These are phyloP conservation scores for Fusarium mundagurra DNA, from an alignment of 2,329 filamentous ascomycete genomes.

Conservation along the genomic window DNA sequence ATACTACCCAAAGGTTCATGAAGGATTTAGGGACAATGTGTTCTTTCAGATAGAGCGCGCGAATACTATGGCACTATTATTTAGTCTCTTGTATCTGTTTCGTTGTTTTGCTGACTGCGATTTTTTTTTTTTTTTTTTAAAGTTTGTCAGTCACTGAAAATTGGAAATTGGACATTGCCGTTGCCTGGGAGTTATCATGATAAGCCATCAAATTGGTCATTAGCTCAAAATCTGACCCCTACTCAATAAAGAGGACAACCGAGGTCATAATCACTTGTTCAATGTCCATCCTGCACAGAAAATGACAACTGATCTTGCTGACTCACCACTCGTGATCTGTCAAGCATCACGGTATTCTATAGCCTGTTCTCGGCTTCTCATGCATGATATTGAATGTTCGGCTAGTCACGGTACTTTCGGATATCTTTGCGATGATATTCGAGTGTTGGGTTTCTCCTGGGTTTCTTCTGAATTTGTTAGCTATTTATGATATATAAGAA, in stretches of 20 bases:
- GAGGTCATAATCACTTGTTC: background rate
- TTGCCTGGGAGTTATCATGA: constrained; percentile 4
- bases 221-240: background rate
- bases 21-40: background rate
- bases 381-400: constrained; percentile 5
- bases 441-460: background rate
- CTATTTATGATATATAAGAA: background rate
- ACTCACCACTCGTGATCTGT: background rate
- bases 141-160: background rate
- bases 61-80: background rate
- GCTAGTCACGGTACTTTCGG: constrained; percentile 39
- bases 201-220: background rate
- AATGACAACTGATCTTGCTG: background rate
- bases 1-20: background rate
- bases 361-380: constrained; percentile 29
- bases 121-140: no score
- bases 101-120: background rate
- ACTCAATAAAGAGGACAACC: background rate
- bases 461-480: background rate
- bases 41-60: background rate
- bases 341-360: background rate
- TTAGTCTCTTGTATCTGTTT: background rate
- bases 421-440: background rate
- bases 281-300: background rate
- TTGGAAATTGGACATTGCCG: background rate